These are phyloP conservation scores for Kalmusia sp. DNA, from an alignment of 2,329 filamentous ascomycete species.

Conservation along the genomic window DNA sequence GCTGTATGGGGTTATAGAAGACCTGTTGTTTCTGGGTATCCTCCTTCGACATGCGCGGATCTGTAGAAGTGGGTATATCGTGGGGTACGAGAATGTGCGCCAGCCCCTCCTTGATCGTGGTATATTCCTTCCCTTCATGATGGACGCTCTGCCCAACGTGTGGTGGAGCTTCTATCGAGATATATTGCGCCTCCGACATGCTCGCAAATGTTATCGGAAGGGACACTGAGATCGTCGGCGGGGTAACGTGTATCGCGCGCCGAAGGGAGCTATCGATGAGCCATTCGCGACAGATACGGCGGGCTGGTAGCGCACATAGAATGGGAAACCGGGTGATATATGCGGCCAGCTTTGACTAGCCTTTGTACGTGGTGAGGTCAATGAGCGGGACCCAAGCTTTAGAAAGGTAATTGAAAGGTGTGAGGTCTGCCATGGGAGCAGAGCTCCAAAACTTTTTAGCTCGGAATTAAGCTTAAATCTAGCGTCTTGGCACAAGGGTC, in stretches of 20 bases:
- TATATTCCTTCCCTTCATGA: conserved; percentile 62
- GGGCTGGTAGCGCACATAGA: conserved; percentile 30
- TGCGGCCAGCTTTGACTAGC: conserved; percentile 28
- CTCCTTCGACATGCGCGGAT: conserved; percentile 56
- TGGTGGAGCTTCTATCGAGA: conserved; percentile 37
- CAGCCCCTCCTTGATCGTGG: conserved; percentile 70
- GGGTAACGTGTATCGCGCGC: conserved; percentile 26
- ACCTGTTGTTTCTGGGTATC: conserved; percentile 73
- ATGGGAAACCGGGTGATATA: conserved; percentile 14
- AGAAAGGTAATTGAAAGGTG: background rate
- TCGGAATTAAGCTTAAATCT: conserved; percentile 32
- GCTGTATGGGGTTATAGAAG: conserved; percentile 99
- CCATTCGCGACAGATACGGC: conserved; percentile 26
- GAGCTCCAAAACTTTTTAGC: conserved; percentile 13
- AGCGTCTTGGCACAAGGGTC: conserved; percentile 25
- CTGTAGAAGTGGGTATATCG: conserved; percentile 54
- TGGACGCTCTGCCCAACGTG: conserved; percentile 38
- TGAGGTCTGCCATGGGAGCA: background rate
- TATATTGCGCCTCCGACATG: conserved; percentile 19
- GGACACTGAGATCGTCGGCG: conserved; percentile 22
- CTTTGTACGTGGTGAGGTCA: background rate
- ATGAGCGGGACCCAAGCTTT: background rate
- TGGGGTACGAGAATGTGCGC: conserved; percentile 71
- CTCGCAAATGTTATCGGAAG: conserved; percentile 1
- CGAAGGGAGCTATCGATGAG: conserved; percentile 31